phyloP scores from a whole-genome alignment of 805 yeast genomes.

The Kuraishia cidri region DNA sequence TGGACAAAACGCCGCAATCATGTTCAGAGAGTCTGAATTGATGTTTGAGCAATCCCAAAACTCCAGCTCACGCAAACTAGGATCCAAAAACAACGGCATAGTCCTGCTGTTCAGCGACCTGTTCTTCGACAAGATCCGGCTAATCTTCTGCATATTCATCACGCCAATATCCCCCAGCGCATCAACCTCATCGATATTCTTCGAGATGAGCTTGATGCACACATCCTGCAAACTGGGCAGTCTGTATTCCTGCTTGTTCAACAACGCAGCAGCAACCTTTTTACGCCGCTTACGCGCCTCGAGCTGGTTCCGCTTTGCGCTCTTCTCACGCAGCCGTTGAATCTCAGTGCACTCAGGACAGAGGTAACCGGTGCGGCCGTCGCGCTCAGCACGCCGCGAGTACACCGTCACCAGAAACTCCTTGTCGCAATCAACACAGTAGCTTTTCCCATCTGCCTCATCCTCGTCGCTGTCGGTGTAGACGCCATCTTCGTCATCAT shows the following conservation, averaged over 20 bases:
- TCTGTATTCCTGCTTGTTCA: conserved; percentile 57
- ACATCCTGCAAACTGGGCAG: conserved; percentile 74
- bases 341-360: conserved; percentile 55
- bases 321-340: conserved; percentile 30
- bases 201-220: conserved; percentile 62
- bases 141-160: conserved; percentile 59
- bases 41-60: conserved; percentile 92
- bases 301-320: conserved; percentile 41
- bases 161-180: conserved; percentile 82
- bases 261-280: conserved; percentile 73
- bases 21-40: conserved; percentile 51
- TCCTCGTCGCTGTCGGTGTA: conserved; percentile 10
- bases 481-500: conserved; percentile 21
- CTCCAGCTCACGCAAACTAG: conserved; percentile 46
- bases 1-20: conserved; percentile 76
- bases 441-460: conserved; percentile 40
- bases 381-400: conserved; percentile 38
- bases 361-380: conserved; percentile 49
- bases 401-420: conserved; percentile 58
- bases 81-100: conserved; percentile 60
- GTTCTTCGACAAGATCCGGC: conserved; percentile 72
- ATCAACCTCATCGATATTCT: conserved; percentile 66
- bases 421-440: conserved; percentile 55
- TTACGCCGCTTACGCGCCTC: conserved; percentile 68
- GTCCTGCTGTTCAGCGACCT: conserved; percentile 72